Evolutionary conservation across 83 land plant species (phyloP), one percentile per base, ranked within the genome.

Genomic region (Picea abies): DNA sequence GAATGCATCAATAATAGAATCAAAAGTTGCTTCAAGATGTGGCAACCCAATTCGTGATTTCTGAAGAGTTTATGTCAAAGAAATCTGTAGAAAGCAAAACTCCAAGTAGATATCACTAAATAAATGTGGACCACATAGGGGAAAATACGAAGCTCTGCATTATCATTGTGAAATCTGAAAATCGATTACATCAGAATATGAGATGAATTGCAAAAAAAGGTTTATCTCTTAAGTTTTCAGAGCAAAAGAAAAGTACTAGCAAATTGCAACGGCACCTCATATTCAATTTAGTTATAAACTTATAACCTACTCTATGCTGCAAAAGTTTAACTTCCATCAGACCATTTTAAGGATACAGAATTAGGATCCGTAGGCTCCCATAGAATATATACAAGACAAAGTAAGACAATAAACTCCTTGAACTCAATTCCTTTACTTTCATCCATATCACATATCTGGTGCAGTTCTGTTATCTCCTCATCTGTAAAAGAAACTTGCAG

Each of bases 361-460:
- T 84, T 80, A 79, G 60, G 62, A 47, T 88, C 80, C 64, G 80
- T 63, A 5, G 93, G 87, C 56, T 90, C 88, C 84, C 87, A 83
- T 22, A 95, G 90, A 81, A 95, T 93, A 84, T 89, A 91, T 63
- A 95, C 95, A 61, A 95, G 93, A 88, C 94, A 90, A 52, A 95
- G 92, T 66, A 93, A 89, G 26, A 95, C 96, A 79, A 95, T 90
- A 84, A 95, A 93, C 86, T 95, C 98, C 81, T 93, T 95, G 89
- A 95, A 95, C 64, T 93, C 89, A 76, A 95, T 90, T 20, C 93
- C 96, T 87, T 85, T 87, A 68, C 86, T 90, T 25, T 89, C 91
- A 86, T 89, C 84, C 69, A 93, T 90, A 84, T 95, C 96, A 83
- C 98, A 91, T 8, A 91, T 96, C 81, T 88, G 75, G 84, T 91